A percentile compares a stretch with the other conserved stretches of the same genome.
Conservation (phyloP, 169 alveolate species). For the Plasmodium knowlesi region DNA sequence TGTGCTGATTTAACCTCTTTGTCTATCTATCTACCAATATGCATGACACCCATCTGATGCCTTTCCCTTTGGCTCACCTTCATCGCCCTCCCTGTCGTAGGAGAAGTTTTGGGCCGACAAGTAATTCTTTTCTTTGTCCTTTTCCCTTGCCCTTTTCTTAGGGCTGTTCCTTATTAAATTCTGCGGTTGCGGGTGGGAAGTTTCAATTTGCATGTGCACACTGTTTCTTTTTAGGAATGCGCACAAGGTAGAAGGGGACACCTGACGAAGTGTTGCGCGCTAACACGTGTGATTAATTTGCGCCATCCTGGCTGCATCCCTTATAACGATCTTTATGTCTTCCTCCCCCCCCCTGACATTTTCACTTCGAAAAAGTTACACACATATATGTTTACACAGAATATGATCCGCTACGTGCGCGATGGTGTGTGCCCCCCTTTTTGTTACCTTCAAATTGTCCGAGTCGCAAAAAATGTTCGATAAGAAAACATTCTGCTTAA, state of each 20-base stretch:
- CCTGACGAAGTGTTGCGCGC: background rate
- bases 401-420: background rate
- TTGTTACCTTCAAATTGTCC: conserved; percentile 66
- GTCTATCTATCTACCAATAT: background rate
- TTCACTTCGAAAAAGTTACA: background rate
- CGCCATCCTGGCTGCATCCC: background rate
- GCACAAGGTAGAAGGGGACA: background rate
- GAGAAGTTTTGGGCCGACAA: conserved; percentile 46
- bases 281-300: background rate
- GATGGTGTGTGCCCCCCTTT: background rate
- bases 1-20: background rate
- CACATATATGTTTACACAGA: conserved; percentile 9
- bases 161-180: conserved; percentile 34
- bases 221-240: background rate
- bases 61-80: conserved; percentile 11
- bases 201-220: conserved; percentile 2
- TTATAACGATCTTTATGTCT: background rate
- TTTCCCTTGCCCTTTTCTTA: conserved; percentile 19
- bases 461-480: conserved; percentile 72
- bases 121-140: conserved; percentile 42
- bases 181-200: conserved; percentile 19
- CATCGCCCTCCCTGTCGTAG: conserved; percentile 22
- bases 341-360: background rate
- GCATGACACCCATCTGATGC: background rate
- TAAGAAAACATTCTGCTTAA: conserved; percentile 61